Evolutionary conservation across 345 rosid genomes (phyloP).

Genomic region (Hirschfeldia incana): DNA sequence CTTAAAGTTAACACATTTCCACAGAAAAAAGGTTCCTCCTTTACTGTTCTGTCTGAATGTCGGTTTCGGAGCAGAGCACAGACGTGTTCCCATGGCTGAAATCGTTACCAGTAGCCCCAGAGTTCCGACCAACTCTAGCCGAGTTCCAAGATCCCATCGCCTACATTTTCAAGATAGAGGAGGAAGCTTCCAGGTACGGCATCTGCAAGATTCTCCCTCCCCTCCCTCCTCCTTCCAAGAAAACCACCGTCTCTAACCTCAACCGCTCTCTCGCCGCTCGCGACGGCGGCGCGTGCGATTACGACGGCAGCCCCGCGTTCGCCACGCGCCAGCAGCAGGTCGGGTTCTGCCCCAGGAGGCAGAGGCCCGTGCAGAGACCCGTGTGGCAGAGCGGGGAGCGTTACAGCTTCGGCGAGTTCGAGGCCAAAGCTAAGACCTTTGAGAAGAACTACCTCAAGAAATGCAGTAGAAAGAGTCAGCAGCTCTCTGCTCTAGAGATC

Average conservation of each 20-base stretch:
- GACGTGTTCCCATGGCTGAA: conserved; percentile 91
- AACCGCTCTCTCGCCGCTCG: conserved; percentile 74
- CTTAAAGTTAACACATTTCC: conserved; percentile 4
- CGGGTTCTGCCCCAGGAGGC: conserved; percentile 93
- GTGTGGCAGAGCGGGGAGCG: conserved; percentile 97
- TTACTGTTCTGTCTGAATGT: neutral
- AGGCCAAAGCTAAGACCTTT: conserved; percentile 75
- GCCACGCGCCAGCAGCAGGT: conserved; percentile 99
- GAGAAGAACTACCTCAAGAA: conserved; percentile 69
- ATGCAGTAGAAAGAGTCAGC: conserved; percentile 53
- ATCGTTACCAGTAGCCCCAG: conserved; percentile 86
- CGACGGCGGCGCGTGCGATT: conserved; percentile 26
- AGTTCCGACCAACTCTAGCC: conserved; percentile 73
- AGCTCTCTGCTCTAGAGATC: conserved; percentile 53
- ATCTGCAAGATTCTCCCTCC: conserved; percentile 99
- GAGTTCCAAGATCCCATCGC: conserved; percentile 99
- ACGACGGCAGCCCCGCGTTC: conserved; percentile 72
- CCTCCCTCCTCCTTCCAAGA: conserved; percentile 62
- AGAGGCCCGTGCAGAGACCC: conserved; percentile 83
- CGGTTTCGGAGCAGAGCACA: conserved; percentile 39
- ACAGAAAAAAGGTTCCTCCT: neutral
- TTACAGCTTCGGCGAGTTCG: conserved; percentile 85
- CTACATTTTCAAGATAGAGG: conserved; percentile 94
- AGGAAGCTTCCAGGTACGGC: conserved; percentile 86
- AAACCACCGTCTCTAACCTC: conserved; percentile 68